These are phyloP conservation scores for Tillandsia fasciculata DNA, from an alignment of 176 grass and related monocot genomes.

Conservation along the genomic window DNA sequence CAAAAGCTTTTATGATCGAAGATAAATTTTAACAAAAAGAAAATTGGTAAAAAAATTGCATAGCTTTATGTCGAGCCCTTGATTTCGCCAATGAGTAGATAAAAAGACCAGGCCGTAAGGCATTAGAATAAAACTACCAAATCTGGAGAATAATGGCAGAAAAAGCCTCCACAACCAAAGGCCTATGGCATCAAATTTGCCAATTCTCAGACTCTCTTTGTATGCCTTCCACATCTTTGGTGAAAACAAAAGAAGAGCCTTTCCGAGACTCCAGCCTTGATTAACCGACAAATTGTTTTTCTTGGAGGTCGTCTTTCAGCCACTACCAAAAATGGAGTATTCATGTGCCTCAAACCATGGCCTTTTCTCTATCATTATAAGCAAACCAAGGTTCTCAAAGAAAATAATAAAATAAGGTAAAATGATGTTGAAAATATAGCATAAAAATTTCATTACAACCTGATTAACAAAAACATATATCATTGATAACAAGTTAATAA, in stretches of 20 bases:
- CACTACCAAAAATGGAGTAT: conserved; percentile 11
- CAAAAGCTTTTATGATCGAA: background rate
- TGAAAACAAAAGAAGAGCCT: conserved; percentile 13
- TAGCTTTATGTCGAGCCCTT: background rate
- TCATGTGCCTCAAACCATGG: background rate
- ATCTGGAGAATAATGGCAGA: background rate
- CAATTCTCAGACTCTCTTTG: conserved; percentile 32
- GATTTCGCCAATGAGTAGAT: background rate
- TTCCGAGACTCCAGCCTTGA: conserved; percentile 36
- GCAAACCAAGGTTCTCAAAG: background rate
- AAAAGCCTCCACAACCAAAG: conserved; percentile 26
- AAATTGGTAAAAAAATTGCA: no score
- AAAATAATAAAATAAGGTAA: background rate
- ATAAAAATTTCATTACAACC: background rate
- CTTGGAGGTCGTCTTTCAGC: conserved; percentile 7
- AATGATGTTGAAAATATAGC: background rate
- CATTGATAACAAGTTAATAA: no score
- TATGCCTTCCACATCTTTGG: conserved; percentile 23
- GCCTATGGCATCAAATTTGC: conserved; percentile 22
- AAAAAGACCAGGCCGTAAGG: background rate
- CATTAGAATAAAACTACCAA: background rate
- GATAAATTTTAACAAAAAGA: no score
- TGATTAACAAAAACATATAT: background rate
- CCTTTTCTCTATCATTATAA: background rate
- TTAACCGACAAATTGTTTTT: conserved; percentile 14